These are phyloP conservation scores for Cercospora sp. DNA, from an alignment of 2,329 filamentous ascomycete genomes.

Conservation along the genomic window DNA sequence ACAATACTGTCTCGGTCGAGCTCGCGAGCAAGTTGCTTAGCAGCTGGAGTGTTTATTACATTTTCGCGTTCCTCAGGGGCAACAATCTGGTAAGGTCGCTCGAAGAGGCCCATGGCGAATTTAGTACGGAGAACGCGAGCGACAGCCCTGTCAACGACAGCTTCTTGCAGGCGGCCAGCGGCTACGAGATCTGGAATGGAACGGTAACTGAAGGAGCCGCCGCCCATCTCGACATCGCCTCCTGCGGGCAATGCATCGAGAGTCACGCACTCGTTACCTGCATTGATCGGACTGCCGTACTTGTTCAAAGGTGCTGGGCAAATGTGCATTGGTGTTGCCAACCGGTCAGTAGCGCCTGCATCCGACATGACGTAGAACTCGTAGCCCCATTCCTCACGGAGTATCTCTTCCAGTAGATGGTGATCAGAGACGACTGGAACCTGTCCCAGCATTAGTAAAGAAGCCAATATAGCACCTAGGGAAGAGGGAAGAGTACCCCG, in stretches of 20 bases:
- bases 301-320: conserved; percentile 50
- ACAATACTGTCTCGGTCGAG: conserved; percentile 70
- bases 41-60: conserved; percentile 62
- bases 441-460: too few species aligned
- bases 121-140: conserved; percentile 65
- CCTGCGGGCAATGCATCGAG: conserved; percentile 65
- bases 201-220: conserved; percentile 69
- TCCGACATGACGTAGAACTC: conserved; percentile 67
- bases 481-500: too few species aligned
- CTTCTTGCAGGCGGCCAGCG: conserved; percentile 59
- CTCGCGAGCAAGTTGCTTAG: conserved; percentile 61
- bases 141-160: conserved; percentile 65
- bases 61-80: conserved; percentile 56
- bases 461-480: too few species aligned
- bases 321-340: conserved; percentile 65
- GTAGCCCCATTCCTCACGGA: conserved; percentile 71
- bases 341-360: conserved; percentile 68
- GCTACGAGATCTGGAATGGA: conserved; percentile 65
- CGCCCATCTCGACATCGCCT: conserved; percentile 75
- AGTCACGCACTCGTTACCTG: conserved; percentile 65
- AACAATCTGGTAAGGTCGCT: conserved; percentile 65
- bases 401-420: conserved; percentile 66
- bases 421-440: conserved; percentile 56
- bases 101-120: conserved; percentile 69
- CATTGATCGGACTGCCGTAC: conserved; percentile 49